phyloP scores from a whole-genome alignment of 2,329 filamentous ascomycete species.

The Diaporthe vexans region DNA sequence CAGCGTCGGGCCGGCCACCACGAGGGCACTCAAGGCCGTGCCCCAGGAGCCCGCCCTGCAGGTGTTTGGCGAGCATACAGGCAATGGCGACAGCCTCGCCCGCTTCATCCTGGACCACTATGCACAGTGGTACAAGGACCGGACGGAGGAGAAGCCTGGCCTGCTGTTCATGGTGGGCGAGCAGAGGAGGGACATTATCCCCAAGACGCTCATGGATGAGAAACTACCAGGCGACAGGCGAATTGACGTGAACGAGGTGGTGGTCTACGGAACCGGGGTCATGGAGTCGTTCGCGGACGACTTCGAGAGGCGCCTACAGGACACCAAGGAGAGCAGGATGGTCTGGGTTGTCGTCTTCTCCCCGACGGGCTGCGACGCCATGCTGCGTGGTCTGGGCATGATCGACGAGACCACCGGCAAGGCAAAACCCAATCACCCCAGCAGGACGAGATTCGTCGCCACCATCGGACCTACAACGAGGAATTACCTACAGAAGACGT shows the following conservation, averaged over 20 bases:
- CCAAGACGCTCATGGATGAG: constrained; percentile 78
- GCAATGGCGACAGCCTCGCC: constrained; percentile 86
- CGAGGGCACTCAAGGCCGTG: constrained; percentile 76
- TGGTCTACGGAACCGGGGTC: constrained; percentile 89
- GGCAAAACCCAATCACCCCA: constrained; percentile 47
- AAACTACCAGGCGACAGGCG: constrained; percentile 62
- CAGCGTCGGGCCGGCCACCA: constrained; percentile 85
- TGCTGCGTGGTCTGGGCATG: constrained; percentile 68
- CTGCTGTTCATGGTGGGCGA: constrained; percentile 93
- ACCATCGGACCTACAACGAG: constrained; percentile 96
- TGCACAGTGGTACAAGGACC: constrained; percentile 62
- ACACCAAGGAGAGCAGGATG: constrained; percentile 54
- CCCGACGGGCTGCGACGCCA: constrained; percentile 73
- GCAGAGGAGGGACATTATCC: constrained; percentile 90
- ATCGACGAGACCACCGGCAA: constrained; percentile 62
- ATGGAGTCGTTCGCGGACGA: constrained; percentile 82
- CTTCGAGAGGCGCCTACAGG: constrained; percentile 67
- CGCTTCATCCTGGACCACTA: constrained; percentile 86
- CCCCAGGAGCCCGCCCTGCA: constrained; percentile 65
- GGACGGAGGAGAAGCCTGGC: constrained; percentile 67
- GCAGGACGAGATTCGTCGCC: constrained; percentile 74
- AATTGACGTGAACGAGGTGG: constrained; percentile 81
- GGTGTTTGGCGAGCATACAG: constrained; percentile 84
- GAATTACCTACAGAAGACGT: constrained; percentile 76
- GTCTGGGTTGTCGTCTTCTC: constrained; percentile 86